Conservation (phyloP, 208 protist genomes). For the Leishmania major region DNA sequence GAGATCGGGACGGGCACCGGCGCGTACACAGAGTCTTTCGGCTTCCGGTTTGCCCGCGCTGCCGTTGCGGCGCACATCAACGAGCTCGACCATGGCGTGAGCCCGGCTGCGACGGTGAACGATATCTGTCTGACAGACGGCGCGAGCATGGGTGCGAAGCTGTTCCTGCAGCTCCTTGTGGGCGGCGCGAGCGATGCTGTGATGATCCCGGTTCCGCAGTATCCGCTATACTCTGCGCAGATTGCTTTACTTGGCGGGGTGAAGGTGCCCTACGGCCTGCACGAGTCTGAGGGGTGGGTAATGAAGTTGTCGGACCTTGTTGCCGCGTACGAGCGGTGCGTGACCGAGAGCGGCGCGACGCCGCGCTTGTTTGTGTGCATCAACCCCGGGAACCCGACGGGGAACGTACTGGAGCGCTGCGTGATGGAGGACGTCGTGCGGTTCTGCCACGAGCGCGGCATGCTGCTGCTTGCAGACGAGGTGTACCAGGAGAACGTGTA, state of each 20-base stretch:
- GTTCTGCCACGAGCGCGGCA: conserved; percentile 63
- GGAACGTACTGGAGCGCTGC: conserved; percentile 77
- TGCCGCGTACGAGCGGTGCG: conserved; percentile 54
- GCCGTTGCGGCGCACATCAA: conserved; percentile 96
- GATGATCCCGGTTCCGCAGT: conserved; percentile 99
- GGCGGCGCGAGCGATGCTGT: conserved; percentile 69
- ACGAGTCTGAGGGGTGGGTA: conserved; percentile 93
- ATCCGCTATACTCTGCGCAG: conserved; percentile 99
- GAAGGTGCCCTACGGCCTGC: conserved; percentile 94
- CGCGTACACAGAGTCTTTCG: conserved; percentile 97
- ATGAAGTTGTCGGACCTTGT: conserved; percentile 77
- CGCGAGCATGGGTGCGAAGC: conserved; percentile 93
- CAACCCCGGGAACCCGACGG: conserved; percentile 99
- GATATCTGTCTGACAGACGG: conserved; percentile 97
- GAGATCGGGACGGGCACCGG: conserved; percentile 79
- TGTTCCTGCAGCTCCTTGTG: conserved; percentile 86
- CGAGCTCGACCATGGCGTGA: conserved; percentile 84
- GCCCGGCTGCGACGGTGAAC: conserved; percentile 35
- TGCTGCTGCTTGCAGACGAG: conserved; percentile 98
- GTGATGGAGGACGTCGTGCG: conserved; percentile 84
- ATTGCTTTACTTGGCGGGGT: conserved; percentile 94
- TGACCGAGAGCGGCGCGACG: conserved; percentile 68
- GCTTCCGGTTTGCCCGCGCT: conserved; percentile 84
- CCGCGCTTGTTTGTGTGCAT: conserved; percentile 97
- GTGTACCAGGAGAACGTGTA: conserved; percentile 99